These are phyloP conservation scores for Cucurbita maxima DNA, from an alignment of 306 rosid species.

Conservation along the genomic window DNA sequence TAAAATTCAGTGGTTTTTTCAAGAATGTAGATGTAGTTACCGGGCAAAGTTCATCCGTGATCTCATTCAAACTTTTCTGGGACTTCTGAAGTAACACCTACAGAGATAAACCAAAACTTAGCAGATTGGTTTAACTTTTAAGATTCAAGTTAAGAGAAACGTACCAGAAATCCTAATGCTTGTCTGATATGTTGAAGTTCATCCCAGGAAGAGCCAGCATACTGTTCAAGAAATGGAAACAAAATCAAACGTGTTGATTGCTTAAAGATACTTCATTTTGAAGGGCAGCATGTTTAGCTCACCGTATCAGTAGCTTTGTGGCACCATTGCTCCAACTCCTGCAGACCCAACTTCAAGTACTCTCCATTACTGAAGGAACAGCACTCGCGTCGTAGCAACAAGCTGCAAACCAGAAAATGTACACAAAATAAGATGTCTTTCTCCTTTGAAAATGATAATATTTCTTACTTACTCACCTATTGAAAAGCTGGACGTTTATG, in stretches of 20 bases:
- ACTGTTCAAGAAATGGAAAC: constrained; percentile 23
- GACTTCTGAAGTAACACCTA: constrained; percentile 81
- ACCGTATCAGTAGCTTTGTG: constrained; percentile 62
- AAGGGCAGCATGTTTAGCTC: constrained; percentile 1
- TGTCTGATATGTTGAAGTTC: constrained; percentile 82
- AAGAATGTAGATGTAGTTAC: constrained; percentile 22
- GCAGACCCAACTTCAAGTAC: constrained; percentile 64
- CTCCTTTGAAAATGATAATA: background rate
- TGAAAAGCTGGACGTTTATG: constrained; percentile 79
- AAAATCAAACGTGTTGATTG: background rate
- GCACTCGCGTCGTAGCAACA: constrained; percentile 81
- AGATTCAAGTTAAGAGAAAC: constrained; percentile 10
- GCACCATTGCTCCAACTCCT: constrained; percentile 77
- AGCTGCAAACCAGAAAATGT: constrained; percentile 21
- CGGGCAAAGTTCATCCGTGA: constrained; percentile 71
- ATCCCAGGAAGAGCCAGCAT: constrained; percentile 68
- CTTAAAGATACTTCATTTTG: background rate
- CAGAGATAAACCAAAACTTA: constrained; percentile 2
- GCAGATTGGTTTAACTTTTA: background rate
- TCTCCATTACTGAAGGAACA: constrained; percentile 93
- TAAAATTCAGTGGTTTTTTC: constrained; percentile 3
- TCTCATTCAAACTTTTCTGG: constrained; percentile 64
- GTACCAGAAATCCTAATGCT: constrained; percentile 76
- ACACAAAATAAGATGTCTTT: background rate
- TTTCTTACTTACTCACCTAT: constrained; percentile 32